Evolutionary conservation across 345 rosid species (phyloP).

Genomic region (Erysimum cheiranthoides): DNA sequence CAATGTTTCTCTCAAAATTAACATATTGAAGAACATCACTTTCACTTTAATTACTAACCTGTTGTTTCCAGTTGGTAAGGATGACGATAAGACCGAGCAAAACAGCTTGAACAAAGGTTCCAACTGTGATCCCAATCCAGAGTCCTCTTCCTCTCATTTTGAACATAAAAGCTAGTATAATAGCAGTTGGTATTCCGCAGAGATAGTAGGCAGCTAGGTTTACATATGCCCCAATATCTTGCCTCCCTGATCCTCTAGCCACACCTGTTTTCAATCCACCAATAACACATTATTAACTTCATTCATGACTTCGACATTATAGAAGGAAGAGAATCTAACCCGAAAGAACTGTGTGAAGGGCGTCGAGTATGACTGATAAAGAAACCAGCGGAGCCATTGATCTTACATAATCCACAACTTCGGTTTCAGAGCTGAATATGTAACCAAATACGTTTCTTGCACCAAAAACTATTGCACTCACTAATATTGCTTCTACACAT

Average conservation of each 20-base stretch:
- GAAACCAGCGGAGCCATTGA: slow-evolving; percentile 40
- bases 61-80: slow-evolving; percentile 44
- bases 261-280: slow-evolving; percentile 33
- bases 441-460: slow-evolving; percentile 45
- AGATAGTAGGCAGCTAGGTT: slow-evolving; percentile 46
- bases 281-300: background rate
- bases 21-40: slow-evolving; percentile 14
- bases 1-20: background rate
- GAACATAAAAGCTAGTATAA: slow-evolving; percentile 28
- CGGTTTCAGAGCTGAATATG: slow-evolving; percentile 44
- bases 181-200: slow-evolving; percentile 40
- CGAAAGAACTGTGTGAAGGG: slow-evolving; percentile 40
- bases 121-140: slow-evolving; percentile 45
- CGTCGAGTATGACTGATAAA: slow-evolving; percentile 40
- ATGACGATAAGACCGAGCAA: slow-evolving; percentile 38
- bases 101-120: slow-evolving; percentile 33
- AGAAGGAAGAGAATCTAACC: slow-evolving; percentile 27
- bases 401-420: slow-evolving; percentile 43
- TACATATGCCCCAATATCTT: slow-evolving; percentile 44
- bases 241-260: slow-evolving; percentile 50
- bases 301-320: too few species aligned
- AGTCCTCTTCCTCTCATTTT: slow-evolving; percentile 41
- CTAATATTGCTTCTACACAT: slow-evolving; percentile 38
- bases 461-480: slow-evolving; percentile 32
- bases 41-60: slow-evolving; percentile 41